Evolutionary conservation across 495 filamentous ascomycete genomes (phyloP), one percentile per base, ranked within the genome.

Genomic region (Aspergillus panamensis): DNA sequence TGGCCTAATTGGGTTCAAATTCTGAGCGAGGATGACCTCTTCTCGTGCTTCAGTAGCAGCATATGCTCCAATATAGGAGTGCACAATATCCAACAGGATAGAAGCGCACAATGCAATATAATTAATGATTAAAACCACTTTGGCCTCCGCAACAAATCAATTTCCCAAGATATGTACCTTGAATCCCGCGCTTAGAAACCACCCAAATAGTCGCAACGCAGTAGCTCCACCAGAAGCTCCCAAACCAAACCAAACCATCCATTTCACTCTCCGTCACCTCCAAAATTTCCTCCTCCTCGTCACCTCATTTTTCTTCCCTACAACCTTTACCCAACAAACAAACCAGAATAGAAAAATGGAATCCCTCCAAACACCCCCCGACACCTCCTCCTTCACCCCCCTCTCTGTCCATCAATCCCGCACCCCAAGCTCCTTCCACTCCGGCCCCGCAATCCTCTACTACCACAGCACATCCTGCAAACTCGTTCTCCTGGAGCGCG

Each of bases 351-450:
- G 53, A 49, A 63, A 30, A 14, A 81, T 85, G 77, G 80, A 83
- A 67, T 52, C 75, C 17, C 74, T 87, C 17, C 73, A 67, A 45
- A 57, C 62, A 3, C 50, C 78, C 6, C 88, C 87, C 1, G 65
- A 74, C 7, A 59, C 76, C 8, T 71, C 73, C 29, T 76, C 76
- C 64, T 97, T 91, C 77, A 88, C 83, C 25, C 79, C 85, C 9
- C 81, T 98, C 44, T 75, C 81, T 16, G 85, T 87, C 54, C 90
- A 96, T 72, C 90, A 96, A 68, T 84, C 87, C 29, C 85, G 86
- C 58, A 98, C 94, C 8, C 94, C 94, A 0, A 70, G 76, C 49
- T 91, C 87, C 30, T 98, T 97, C 80, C 87, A 85, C 71, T 80
- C 80, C 65, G 87, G 83, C 9, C 88, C 87, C 54, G 84, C 92